Evolutionary conservation across 768 basidiomycete genomes (phyloP).

Genomic region (Cystofilobasidium capitatum): DNA sequence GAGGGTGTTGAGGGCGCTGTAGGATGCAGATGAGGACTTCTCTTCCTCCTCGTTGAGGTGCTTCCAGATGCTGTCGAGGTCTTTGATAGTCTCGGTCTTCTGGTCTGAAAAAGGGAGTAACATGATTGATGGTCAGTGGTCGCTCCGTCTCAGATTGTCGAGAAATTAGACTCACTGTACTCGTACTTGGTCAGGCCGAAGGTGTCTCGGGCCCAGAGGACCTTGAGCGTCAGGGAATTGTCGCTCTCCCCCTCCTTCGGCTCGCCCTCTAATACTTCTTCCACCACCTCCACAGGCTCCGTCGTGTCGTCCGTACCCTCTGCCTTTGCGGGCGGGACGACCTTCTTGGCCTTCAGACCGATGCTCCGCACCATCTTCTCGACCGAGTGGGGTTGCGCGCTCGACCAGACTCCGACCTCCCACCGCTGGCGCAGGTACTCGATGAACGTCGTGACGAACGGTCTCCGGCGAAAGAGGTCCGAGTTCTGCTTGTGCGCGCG

Average conservation of each 20-base stretch:
- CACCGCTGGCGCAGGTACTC: slow-evolving; percentile 20
- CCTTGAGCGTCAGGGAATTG: slow-evolving; percentile 28
- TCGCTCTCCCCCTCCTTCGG: slow-evolving; percentile 30
- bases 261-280: slow-evolving; percentile 48
- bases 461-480: slow-evolving; percentile 15
- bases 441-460: slow-evolving; percentile 23
- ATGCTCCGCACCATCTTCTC: slow-evolving; percentile 16
- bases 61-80: slow-evolving; percentile 62
- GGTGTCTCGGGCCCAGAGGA: slow-evolving; percentile 71
- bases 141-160: slow-evolving; percentile 31
- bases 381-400: slow-evolving; percentile 49
- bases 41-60: slow-evolving; percentile 32
- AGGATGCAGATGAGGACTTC: neutral
- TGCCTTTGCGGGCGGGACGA: neutral
- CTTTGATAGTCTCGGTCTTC: slow-evolving; percentile 58
- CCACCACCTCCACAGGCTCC: slow-evolving; percentile 58
- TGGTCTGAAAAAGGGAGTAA: slow-evolving; percentile 31
- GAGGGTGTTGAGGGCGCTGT: slow-evolving; percentile 21
- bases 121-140: neutral
- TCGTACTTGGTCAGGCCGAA: slow-evolving; percentile 54
- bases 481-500: neutral
- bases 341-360: slow-evolving; percentile 3
- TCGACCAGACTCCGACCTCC: slow-evolving; percentile 74
- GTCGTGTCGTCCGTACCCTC: slow-evolving; percentile 38
- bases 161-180: slow-evolving; percentile 52